Base-by-base conservation (phyloP, 169 alveolate genomes). In the Eimeria zaria region DNA sequence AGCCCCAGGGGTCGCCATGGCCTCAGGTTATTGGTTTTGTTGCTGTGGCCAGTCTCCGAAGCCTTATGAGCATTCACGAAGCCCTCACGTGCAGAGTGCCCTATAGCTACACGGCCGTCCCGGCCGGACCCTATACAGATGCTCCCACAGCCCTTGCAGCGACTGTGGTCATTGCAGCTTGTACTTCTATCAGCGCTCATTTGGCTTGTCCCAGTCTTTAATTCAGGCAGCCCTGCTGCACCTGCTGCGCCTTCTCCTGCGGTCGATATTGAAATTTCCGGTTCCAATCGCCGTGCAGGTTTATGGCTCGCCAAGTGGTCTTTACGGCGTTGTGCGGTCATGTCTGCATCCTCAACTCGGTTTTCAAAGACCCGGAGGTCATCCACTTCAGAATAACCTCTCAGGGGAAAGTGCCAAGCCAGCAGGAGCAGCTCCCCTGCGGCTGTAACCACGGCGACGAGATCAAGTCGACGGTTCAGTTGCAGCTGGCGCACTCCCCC, bases 381-480 rank as follows among this genome's bases (percentile, higher is more conserved):
- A 27, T 41, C 69, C 58, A 83, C 22, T 20, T 83, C 48, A 24
- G 76, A 14, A 51, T 83, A 51, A 20, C 91, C 91, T 20, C 91
- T n/a, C 67, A 92, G 74, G 12, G 96, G 96, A 8, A 55, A 67
- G n/a, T 60, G 84, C 96, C 96, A 92, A 67, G 89, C 69, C 84
- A 92, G 85, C 48, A 92, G 84, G 16, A 92, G 73, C 36, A 76
- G 58, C 83, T 85, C 87, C 24, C 96, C 96, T 46, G 39, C 69
- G 22, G 96, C 88, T 6, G 96, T 92, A 12, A 92, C 96, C 44
- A 78, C 96, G 20, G 91, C 91, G 62, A 92, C n/a, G 53, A 92
- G 24, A 27, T 85, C 80, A 11, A 80, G 81, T 39, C 92, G 96
- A 8, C 53, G 30, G n/a, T 92, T 60, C 87, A 92, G 87, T 48